Evolutionary conservation across 805 yeast species (phyloP).

Genomic region (Cyberlindnera veronae): DNA sequence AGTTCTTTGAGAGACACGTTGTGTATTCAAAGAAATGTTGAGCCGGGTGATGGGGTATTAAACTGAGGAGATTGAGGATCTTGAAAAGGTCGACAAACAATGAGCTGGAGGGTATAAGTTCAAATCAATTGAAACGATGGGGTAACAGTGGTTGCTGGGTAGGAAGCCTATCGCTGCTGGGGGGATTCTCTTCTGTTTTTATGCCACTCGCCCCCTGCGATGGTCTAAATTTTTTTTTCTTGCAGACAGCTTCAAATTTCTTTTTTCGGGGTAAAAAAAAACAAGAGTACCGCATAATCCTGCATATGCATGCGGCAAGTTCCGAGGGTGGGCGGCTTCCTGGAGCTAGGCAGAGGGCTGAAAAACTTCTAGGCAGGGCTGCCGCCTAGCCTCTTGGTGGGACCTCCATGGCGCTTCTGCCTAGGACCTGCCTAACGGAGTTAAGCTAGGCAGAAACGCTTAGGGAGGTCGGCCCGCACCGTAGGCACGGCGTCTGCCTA

Average conservation of each 20-base stretch:
- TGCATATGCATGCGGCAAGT: conserved; percentile 3
- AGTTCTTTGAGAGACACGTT: not conserved
- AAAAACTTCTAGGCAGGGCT: not conserved
- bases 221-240: conserved; percentile 32
- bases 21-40: not conserved
- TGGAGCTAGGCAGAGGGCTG: too few relatives aligned
- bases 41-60: not conserved
- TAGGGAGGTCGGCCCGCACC: not conserved
- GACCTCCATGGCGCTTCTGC: not conserved
- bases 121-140: not conserved
- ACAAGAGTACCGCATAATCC: conserved; percentile 5
- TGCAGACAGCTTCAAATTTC: conserved; percentile 4
- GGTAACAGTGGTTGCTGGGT: not conserved
- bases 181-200: conserved; percentile 7
- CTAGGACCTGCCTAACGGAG: not conserved
- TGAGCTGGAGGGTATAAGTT: not conserved
- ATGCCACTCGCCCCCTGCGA: conserved; percentile 11
- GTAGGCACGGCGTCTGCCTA: not conserved
- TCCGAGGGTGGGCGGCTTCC: too few relatives aligned
- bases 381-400: not conserved
- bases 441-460: not conserved
- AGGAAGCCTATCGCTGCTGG: not conserved
- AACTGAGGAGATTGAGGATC: not conserved
- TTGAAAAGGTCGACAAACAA: not conserved
- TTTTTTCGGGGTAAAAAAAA: conserved; percentile 6